phyloP scores from a whole-genome alignment of 345 rosid genomes.

The Corymbia maculata region DNA sequence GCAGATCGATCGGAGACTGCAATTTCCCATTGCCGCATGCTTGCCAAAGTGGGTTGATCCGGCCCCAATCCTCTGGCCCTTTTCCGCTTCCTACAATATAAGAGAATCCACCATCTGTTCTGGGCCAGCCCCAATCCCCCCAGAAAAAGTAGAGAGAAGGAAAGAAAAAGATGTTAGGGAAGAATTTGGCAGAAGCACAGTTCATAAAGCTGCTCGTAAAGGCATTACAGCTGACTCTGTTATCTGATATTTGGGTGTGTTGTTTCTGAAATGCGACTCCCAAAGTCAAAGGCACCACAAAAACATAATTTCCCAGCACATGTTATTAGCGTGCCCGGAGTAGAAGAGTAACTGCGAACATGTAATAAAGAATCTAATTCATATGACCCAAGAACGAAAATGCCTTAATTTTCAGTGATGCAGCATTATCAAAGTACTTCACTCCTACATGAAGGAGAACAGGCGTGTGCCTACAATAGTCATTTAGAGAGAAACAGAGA shows the following conservation, averaged over 20 bases:
- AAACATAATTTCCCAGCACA: too few relatives aligned
- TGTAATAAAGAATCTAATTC: neutral
- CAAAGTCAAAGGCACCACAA: too few relatives aligned
- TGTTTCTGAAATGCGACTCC: neutral
- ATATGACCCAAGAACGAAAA: neutral
- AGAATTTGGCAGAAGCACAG: neutral
- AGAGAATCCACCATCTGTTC: conserved; percentile 23
- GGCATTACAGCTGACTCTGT: neutral
- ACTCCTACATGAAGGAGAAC: neutral
- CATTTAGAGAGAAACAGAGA: neutral
- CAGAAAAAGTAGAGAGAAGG: neutral
- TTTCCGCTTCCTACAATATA: conserved; percentile 21
- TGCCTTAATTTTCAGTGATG: neutral
- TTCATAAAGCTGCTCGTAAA: neutral
- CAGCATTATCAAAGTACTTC: neutral
- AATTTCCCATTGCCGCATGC: conserved; percentile 34
- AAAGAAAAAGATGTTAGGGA: neutral
- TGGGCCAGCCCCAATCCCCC: neutral
- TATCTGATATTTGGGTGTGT: neutral
- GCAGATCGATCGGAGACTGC: conserved; percentile 70
- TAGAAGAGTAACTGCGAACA: neutral
- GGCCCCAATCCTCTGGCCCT: conserved; percentile 49
- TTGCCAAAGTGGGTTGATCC: conserved; percentile 36
- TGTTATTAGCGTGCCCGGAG: neutral
- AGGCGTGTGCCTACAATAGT: neutral